Evolutionary conservation across 2,329 filamentous ascomycete genomes (phyloP).

Genomic region (Kalaharituber pfeilii): DNA sequence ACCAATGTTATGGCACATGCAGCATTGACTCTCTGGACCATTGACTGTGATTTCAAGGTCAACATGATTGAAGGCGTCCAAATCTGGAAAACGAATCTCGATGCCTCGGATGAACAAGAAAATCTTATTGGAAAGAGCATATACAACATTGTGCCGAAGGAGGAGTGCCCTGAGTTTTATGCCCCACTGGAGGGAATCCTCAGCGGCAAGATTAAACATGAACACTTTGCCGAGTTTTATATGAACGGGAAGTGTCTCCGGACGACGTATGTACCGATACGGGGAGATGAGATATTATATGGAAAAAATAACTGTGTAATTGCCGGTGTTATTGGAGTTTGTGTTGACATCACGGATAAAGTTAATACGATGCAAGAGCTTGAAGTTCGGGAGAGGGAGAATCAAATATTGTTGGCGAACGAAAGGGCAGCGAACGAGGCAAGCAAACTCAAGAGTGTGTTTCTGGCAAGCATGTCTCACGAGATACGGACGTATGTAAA

Average conservation of each 20-base stretch:
- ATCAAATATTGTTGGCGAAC: slow-evolving; percentile 52
- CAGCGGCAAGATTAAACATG: slow-evolving; percentile 36
- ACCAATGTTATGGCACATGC: slow-evolving; percentile 57
- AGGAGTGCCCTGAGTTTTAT: slow-evolving; percentile 35
- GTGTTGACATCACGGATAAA: slow-evolving; percentile 61
- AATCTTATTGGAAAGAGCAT: slow-evolving; percentile 45
- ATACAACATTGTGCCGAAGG: slow-evolving; percentile 43
- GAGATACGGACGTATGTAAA: slow-evolving; percentile 36
- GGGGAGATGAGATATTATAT: slow-evolving; percentile 37
- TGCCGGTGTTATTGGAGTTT: slow-evolving; percentile 60
- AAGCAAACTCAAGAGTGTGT: slow-evolving; percentile 46
- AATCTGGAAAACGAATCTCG: slow-evolving; percentile 34
- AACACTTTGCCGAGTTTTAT: slow-evolving; percentile 42
- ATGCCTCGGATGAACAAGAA: slow-evolving; percentile 26
- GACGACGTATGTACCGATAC: slow-evolving; percentile 51
- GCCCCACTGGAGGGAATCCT: slow-evolving; percentile 47
- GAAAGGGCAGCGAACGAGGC: slow-evolving; percentile 66
- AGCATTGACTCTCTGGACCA: slow-evolving; percentile 57
- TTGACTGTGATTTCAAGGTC: slow-evolving; percentile 44
- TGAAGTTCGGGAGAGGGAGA: slow-evolving; percentile 48
- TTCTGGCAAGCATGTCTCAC: slow-evolving; percentile 61
- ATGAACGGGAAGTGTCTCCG: slow-evolving; percentile 48
- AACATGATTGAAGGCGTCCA: slow-evolving; percentile 54
- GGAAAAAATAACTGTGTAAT: slow-evolving; percentile 39
- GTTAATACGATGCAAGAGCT: slow-evolving; percentile 47